phyloP scores from a whole-genome alignment of 169 alveolate genomes.

The Cryptosporidium sp. region DNA sequence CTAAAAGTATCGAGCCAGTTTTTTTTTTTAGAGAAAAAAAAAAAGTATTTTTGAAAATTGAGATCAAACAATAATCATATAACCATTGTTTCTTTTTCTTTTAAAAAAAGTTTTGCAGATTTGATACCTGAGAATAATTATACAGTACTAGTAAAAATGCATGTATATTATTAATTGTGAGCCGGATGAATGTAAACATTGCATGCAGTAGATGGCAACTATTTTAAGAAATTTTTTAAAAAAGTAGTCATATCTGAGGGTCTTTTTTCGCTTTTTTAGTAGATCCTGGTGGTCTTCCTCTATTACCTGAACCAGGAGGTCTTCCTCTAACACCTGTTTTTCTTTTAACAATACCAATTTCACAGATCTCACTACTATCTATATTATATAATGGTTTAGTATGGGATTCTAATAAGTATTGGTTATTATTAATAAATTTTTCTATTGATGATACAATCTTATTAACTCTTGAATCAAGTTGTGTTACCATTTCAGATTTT shows the following conservation, averaged over 20 bases:
- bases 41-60: background rate
- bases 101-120: background rate
- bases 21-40: too few species aligned
- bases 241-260: background rate
- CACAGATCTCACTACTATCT: constrained; percentile 33
- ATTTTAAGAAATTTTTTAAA: background rate
- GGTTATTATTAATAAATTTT: constrained; percentile 14
- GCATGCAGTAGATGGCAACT: background rate
- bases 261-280: constrained; percentile 35
- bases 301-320: constrained; percentile 55
- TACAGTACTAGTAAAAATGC: background rate
- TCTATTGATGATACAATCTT: constrained; percentile 39
- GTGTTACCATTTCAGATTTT: constrained; percentile 1
- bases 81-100: too few species aligned
- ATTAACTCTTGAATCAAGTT: background rate
- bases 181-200: background rate
- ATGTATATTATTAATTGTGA: background rate
- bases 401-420: constrained; percentile 21
- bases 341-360: constrained; percentile 15
- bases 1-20: background rate
- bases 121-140: background rate
- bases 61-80: too few species aligned
- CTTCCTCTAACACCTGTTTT: constrained; percentile 56
- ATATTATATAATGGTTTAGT: constrained; percentile 47
- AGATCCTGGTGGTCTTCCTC: constrained; percentile 73